A percentile compares a stretch with the other conserved stretches of the same genome.
Conservation (phyloP, 352 stramenopile genomes). For the Lagenidium giganteum region DNA sequence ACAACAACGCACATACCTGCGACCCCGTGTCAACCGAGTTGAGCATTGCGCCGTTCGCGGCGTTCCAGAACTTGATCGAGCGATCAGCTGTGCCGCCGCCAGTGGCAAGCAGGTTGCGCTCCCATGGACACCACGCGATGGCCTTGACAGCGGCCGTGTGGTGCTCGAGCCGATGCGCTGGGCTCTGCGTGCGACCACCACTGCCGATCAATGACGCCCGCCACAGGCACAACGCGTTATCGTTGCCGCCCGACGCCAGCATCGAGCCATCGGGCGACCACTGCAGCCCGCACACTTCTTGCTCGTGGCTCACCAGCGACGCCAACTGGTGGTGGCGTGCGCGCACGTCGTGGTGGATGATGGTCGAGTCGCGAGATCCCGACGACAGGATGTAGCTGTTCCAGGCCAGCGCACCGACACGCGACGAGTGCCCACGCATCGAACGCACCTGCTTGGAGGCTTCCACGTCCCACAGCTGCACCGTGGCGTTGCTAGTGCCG, state of each 20-base stretch:
- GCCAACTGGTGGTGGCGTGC: conserved; percentile 83
- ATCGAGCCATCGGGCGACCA: conserved; percentile 96
- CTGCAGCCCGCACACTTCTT: conserved; percentile 97
- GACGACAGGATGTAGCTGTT: conserved; percentile 93
- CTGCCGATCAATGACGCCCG: conserved; percentile 87
- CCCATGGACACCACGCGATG: conserved; percentile 98
- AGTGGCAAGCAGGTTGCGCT: conserved; percentile 95
- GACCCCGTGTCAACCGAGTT: conserved; percentile 97
- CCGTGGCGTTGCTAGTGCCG: conserved; percentile 90
- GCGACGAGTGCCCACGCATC: conserved; percentile 90
- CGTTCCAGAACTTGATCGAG: conserved; percentile 99
- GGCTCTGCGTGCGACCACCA: conserved; percentile 40
- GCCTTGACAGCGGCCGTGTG: conserved; percentile 98
- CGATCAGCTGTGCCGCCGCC: conserved; percentile 97
- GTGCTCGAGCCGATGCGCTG: conserved; percentile 88
- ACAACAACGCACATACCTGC: conserved; percentile 96
- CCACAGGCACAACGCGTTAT: conserved; percentile 97
- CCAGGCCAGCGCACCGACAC: conserved; percentile 95
- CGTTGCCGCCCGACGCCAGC: conserved; percentile 96
- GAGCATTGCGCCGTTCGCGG: conserved; percentile 91
- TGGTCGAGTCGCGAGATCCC: conserved; percentile 92
- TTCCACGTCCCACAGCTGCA: conserved; percentile 97
- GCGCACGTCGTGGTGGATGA: conserved; percentile 85
- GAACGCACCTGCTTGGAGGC: conserved; percentile 89
- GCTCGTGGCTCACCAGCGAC: conserved; percentile 90